Base-by-base conservation (phyloP, 2,329 filamentous ascomycete species). In the Tolypocladium sp. region DNA sequence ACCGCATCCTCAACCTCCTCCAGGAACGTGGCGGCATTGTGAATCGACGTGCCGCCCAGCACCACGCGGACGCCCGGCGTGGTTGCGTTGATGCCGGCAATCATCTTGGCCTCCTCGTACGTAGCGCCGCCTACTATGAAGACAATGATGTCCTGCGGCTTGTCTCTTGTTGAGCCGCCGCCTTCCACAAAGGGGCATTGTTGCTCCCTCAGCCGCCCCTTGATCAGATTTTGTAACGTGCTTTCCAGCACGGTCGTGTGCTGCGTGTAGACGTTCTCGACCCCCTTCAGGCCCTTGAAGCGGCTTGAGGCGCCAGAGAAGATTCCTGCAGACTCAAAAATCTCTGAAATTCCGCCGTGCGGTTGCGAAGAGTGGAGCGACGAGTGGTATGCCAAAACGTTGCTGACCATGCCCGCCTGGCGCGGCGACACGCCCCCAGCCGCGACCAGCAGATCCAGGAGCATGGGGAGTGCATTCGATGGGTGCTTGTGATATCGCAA, bases 241-340 rank as follows among this genome's bases (percentile, higher is more conserved):
- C 84, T 83, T 72, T 97, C 92, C 20, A 99, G 75, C 27, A 91
- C 82, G 0, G 95, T 92, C 7, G 91, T 95, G 73, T 99, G 94
- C 72, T 99, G 95, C 0, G 94, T 99, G 72, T 99, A 99, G 35
- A 99, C 94, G 67, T 99, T 99, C 72, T 99, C 95, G 1, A 99
- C 94, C 2, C 94, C 94, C 70, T 97, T 97, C 17, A 99, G 80
- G 0, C 94, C 94, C 69, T 96, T 96, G 73, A 99, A 92, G 6
- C 92, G 86, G 68, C 88, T 91, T 44, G 91, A 83, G 13, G 92
- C 92, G 15, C 90, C 90, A 0, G 91, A 90, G 74, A 99, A 96
- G 63, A 99, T 93, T 5, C 91, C 93, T 0, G 88, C 85, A 0
- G 91, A 89, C 68, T 97, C 92, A 67, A 99, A 97, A 8, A 97